Conservation (phyloP, 768 basidiomycete species). For the Pleurotus platypus region DNA sequence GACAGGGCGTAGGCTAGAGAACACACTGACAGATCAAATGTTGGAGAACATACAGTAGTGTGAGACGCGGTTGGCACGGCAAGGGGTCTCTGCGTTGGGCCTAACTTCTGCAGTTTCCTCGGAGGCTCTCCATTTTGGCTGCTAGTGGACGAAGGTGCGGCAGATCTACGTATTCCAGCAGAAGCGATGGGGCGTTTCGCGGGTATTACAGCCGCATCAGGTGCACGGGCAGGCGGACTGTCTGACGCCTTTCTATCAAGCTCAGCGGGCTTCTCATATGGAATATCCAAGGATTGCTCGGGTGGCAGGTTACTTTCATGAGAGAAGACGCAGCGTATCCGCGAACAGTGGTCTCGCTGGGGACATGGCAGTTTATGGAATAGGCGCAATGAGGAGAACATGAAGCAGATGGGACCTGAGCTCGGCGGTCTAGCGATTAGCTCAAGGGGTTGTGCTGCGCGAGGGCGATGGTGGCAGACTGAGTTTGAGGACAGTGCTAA, state of each 20-base stretch:
- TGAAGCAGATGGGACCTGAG: constrained; percentile 19
- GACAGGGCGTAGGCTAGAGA: background rate
- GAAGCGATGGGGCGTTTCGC: constrained; percentile 47
- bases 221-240: constrained; percentile 13
- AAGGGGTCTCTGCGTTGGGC: constrained; percentile 35
- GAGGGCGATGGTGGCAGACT: background rate
- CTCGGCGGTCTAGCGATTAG: background rate
- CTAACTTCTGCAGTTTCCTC: constrained; percentile 59
- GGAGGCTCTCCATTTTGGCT: constrained; percentile 46
- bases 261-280: constrained; percentile 22
- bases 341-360: constrained; percentile 40
- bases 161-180: constrained; percentile 21
- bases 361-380: constrained; percentile 65
- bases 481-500: background rate
- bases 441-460: background rate
- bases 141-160: constrained; percentile 11
- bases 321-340: constrained; percentile 62
- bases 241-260: constrained; percentile 9
- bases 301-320: constrained; percentile 42
- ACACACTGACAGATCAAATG: constrained; percentile 6
- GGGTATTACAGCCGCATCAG: constrained; percentile 30
- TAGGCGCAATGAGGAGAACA: constrained; percentile 63
- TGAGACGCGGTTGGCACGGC: constrained; percentile 38
- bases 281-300: constrained; percentile 34
- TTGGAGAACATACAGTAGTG: constrained; percentile 25